Evolutionary conservation across 2,329 filamentous ascomycete species (phyloP).

Genomic region (Microcyclosporella mali): DNA sequence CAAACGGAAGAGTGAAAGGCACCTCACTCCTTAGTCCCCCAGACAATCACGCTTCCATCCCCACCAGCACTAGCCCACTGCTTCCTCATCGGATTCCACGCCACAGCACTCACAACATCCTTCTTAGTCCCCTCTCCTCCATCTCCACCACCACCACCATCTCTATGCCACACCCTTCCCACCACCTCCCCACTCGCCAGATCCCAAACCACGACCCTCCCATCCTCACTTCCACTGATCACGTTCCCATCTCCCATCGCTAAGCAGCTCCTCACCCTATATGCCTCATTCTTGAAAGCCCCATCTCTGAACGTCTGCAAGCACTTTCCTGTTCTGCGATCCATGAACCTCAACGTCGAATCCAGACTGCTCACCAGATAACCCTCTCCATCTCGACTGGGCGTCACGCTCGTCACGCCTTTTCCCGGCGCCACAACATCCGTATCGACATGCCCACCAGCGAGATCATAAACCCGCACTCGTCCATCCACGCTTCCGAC

Average conservation of each 20-base stretch:
- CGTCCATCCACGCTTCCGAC: constrained; percentile 79
- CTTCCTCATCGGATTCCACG: constrained; percentile 41
- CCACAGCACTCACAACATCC: constrained; percentile 44
- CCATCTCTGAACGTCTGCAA: constrained; percentile 63
- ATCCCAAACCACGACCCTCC: constrained; percentile 75
- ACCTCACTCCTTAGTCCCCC: constrained; percentile 22
- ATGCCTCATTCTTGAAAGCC: constrained; percentile 56
- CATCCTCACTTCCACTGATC: constrained; percentile 73
- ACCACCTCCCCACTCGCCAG: constrained; percentile 64
- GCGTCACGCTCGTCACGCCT: constrained; percentile 65
- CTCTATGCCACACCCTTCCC: constrained; percentile 51
- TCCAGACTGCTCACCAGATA: constrained; percentile 72
- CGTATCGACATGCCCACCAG: constrained; percentile 63
- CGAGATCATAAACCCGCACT: constrained; percentile 73
- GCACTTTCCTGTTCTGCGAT: constrained; percentile 66
- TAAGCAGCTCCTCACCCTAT: constrained; percentile 69
- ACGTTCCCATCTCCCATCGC: constrained; percentile 72
- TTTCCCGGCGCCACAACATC: constrained; percentile 55
- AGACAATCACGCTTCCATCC: constrained; percentile 38
- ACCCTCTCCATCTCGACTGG: constrained; percentile 67
- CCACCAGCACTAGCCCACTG: constrained; percentile 47
- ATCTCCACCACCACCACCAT: constrained; percentile 16
- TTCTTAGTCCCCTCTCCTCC: constrained; percentile 33
- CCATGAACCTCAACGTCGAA: constrained; percentile 71
- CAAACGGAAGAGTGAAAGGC: no score